Conservation (phyloP, 2,329 filamentous ascomycete genomes). For the Penicillium capsulatum region DNA sequence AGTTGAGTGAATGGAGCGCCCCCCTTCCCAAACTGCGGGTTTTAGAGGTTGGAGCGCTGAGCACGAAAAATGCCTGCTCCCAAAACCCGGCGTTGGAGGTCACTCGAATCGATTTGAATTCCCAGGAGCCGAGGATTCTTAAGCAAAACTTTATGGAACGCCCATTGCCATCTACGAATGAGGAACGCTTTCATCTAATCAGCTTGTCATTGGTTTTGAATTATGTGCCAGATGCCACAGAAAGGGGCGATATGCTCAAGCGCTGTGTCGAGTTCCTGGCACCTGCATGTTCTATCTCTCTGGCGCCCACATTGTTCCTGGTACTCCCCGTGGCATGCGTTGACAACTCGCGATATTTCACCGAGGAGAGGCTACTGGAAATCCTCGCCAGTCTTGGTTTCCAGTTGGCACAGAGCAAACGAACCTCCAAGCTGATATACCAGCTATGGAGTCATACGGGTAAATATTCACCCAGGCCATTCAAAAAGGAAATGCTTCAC, state of each 20-base stretch:
- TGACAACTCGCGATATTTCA: constrained; percentile 84
- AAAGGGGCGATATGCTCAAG: constrained; percentile 78
- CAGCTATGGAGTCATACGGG: constrained; percentile 68
- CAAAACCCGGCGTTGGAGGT: constrained; percentile 66
- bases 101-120: constrained; percentile 83
- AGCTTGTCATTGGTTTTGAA: constrained; percentile 91
- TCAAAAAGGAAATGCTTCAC: constrained; percentile 71
- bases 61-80: constrained; percentile 78
- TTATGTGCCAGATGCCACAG: constrained; percentile 74
- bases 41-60: constrained; percentile 86
- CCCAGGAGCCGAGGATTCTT: constrained; percentile 69
- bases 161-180: constrained; percentile 58
- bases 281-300: constrained; percentile 20
- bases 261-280: constrained; percentile 68
- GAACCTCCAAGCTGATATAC: constrained; percentile 79
- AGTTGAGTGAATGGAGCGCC: constrained; percentile 22
- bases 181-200: constrained; percentile 78
- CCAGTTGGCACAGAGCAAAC: constrained; percentile 59
- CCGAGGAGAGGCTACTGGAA: constrained; percentile 61
- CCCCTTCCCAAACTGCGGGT: constrained; percentile 52
- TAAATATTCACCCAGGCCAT: constrained; percentile 36
- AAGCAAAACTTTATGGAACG: constrained; percentile 94
- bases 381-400: constrained; percentile 81
- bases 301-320: constrained; percentile 65
- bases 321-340: constrained; percentile 87